Conservation (phyloP, 2,329 filamentous ascomycete genomes). For the Talaromyces sp. region DNA sequence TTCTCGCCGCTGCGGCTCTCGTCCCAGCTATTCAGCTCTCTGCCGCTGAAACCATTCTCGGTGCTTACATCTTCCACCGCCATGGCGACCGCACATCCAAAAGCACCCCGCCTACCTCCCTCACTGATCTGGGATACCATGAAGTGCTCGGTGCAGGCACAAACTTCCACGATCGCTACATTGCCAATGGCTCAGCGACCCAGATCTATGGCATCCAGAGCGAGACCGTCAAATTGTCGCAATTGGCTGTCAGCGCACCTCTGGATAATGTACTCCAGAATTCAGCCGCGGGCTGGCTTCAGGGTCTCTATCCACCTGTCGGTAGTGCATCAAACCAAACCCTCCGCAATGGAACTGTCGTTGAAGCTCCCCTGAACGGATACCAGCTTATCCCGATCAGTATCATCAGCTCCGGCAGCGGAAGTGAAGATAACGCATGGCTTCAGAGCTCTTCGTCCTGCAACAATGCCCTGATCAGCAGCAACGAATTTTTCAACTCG, state of each 20-base stretch:
- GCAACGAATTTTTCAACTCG: conserved; percentile 57
- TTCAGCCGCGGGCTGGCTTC: conserved; percentile 75
- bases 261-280: conserved; percentile 74
- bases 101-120: conserved; percentile 63
- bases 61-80: conserved; percentile 81
- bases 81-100: conserved; percentile 88
- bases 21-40: conserved; percentile 10
- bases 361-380: conserved; percentile 68
- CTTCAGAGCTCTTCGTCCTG: conserved; percentile 58
- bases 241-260: conserved; percentile 71
- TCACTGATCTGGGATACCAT: conserved; percentile 76
- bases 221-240: conserved; percentile 63
- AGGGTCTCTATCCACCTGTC: conserved; percentile 81
- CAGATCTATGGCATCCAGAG: conserved; percentile 65
- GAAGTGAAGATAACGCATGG: conserved; percentile 57
- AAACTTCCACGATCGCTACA: conserved; percentile 75
- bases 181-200: conserved; percentile 56
- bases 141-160: conserved; percentile 69
- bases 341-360: conserved; percentile 66
- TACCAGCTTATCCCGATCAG: conserved; percentile 82
- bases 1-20: conserved; percentile 14
- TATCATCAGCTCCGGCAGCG: conserved; percentile 57
- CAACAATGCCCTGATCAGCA: conserved; percentile 54
- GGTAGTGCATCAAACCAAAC: conserved; percentile 54
- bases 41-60: conserved; percentile 66